Evolutionary conservation across 2,329 filamentous ascomycete species (phyloP).

Genomic region (Xylariaceae sp.): DNA sequence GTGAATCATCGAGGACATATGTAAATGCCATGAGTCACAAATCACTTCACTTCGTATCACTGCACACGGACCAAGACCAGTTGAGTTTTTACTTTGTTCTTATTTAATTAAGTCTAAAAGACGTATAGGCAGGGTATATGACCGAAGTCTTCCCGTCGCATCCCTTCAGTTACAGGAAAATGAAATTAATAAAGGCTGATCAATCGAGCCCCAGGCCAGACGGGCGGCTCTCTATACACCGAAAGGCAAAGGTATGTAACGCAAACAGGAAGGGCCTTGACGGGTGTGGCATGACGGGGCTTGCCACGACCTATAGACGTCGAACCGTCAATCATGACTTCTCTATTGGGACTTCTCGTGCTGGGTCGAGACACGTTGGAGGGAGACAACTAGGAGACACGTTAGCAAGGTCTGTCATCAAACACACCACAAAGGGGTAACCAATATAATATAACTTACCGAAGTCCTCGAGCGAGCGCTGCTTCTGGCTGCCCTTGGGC

Average conservation of each 20-base stretch:
- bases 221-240: constrained; percentile 27
- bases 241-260: constrained; percentile 28
- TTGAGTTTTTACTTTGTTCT: constrained; percentile 26
- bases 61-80: neutral
- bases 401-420: constrained; percentile 40
- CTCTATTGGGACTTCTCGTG: constrained; percentile 84
- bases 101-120: constrained; percentile 32
- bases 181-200: constrained; percentile 28
- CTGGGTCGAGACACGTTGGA: constrained; percentile 85
- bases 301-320: constrained; percentile 20
- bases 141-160: constrained; percentile 31
- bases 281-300: constrained; percentile 20
- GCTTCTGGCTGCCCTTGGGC: constrained; percentile 73
- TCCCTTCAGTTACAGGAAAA: constrained; percentile 35
- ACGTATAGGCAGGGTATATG: constrained; percentile 30
- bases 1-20: too few relatives aligned
- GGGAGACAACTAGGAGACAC: constrained; percentile 62
- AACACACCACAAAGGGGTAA: neutral
- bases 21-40: too few relatives aligned
- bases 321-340: constrained; percentile 59
- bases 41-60: too few relatives aligned
- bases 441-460: constrained; percentile 51
- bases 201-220: constrained; percentile 23
- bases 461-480: constrained; percentile 83
- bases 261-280: constrained; percentile 23